phyloP scores from a whole-genome alignment of 331 rosid species.

The Quercus tomentella region DNA sequence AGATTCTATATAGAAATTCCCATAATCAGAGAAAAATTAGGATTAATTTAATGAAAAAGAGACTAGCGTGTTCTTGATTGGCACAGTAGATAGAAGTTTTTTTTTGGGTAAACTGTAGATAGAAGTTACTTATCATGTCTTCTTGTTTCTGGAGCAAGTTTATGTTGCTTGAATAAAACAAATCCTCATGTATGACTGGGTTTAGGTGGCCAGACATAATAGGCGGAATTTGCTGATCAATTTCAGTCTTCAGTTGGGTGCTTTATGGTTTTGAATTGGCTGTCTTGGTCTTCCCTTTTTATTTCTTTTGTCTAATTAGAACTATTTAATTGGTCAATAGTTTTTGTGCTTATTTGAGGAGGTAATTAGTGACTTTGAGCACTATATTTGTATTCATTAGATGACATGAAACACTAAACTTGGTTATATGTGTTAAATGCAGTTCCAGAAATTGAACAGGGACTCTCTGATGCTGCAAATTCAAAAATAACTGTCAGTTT shows the following conservation, averaged over 20 bases:
- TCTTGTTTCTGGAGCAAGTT: neutral
- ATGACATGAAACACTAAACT: slow-evolving; percentile 8
- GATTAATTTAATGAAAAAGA: neutral
- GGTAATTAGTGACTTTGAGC: neutral
- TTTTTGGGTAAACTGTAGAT: neutral
- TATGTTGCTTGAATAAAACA: neutral
- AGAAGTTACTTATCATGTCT: neutral
- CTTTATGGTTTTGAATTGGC: neutral
- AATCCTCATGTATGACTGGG: neutral
- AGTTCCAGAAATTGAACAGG: slow-evolving; percentile 97
- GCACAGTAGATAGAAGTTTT: neutral
- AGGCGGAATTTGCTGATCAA: neutral
- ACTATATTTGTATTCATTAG: neutral
- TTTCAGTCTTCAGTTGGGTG: neutral
- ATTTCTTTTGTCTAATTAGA: neutral
- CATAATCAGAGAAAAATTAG: neutral
- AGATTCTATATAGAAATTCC: too few relatives aligned
- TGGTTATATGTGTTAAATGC: slow-evolving; percentile 31
- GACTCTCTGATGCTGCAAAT: slow-evolving; percentile 72
- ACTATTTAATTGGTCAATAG: neutral
- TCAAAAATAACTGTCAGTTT: slow-evolving; percentile 81
- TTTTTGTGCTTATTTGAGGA: neutral
- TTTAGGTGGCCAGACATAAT: neutral
- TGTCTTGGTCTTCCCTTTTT: neutral
- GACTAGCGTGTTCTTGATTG: neutral